Base-by-base conservation (phyloP, 2,329 filamentous ascomycete genomes). In the Colletotrichum ledebouriae region DNA sequence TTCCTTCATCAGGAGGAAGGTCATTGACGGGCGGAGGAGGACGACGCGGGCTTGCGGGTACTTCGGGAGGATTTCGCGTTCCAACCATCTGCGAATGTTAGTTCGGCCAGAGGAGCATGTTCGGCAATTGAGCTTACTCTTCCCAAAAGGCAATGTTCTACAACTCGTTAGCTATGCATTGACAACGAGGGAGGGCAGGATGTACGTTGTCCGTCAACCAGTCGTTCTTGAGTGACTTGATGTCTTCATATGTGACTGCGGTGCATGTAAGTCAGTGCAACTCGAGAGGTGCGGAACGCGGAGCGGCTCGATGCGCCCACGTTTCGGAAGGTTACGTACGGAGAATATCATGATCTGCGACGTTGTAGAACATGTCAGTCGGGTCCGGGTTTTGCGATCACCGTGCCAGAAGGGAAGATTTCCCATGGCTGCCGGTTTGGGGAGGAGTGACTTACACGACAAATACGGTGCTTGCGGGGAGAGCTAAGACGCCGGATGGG, bases 61-160 rank as follows among this genome's bases (percentile, higher is more conserved):
- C 73, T 89, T 88, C 34, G 85, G 84, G 33, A 99, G 90, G 70
- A 94, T 90, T 83, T 98, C 95, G 70, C 90, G 93, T 80, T 99
- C 96, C 72, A 99, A 89, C 78, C 92, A 94, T 82, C 90, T 89
- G 70, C 20, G 49, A 72, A 67, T 59, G 67, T 69, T 60, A 60
- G 59, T 52, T 41, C 22, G 34, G 64, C 57, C 41, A 50, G 22
- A 22, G 20, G 50, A 25, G 37, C 33, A 39, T 47, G 34, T 66
- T 49, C 25, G 46, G 66, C 47, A 44, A 79, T 83, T 7, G 74
- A 89, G 29, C 49, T n/a, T 53, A 97, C 86, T 98, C 95, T 86
- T 98, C 93, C 95, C 96, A 99, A 78, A 99, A 98, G 58, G 94
- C 91, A 73, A 99, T 98, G 74, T 94, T 94, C 92, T 95, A 73